phyloP scores from a whole-genome alignment of 1,284 basidiomycete genomes.

The Ustilago xerochloae region DNA sequence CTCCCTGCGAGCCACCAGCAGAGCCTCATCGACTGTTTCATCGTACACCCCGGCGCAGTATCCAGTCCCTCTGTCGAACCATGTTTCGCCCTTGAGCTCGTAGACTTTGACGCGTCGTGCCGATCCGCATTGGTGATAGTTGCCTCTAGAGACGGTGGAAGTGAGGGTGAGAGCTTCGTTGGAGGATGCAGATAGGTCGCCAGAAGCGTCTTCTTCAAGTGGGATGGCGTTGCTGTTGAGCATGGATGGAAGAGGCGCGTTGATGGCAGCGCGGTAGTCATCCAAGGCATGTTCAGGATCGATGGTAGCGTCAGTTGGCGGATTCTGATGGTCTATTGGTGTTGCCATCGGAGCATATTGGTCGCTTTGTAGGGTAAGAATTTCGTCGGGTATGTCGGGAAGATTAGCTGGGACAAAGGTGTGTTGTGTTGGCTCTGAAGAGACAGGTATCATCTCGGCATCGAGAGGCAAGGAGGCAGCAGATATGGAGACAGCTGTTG shows the following conservation, averaged over 20 bases:
- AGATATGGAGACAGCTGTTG: slow-evolving; percentile 2
- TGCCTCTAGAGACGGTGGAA: slow-evolving; percentile 61
- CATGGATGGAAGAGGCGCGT: slow-evolving; percentile 46
- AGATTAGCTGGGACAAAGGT: slow-evolving; percentile 21
- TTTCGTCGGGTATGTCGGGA: slow-evolving; percentile 45
- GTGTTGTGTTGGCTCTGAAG: slow-evolving; percentile 18
- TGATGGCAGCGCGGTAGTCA: slow-evolving; percentile 33
- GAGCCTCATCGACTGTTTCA: slow-evolving; percentile 62
- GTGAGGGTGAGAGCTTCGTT: slow-evolving; percentile 54
- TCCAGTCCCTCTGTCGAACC: slow-evolving; percentile 66
- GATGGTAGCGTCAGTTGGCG: slow-evolving; percentile 14
- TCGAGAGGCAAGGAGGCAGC: slow-evolving; percentile 6
- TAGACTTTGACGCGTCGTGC: slow-evolving; percentile 67
- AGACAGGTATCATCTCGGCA: slow-evolving; percentile 1
- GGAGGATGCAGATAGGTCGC: slow-evolving; percentile 43
- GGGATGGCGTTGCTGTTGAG: slow-evolving; percentile 46
- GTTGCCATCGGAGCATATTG: slow-evolving; percentile 13
- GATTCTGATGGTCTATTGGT: slow-evolving; percentile 14
- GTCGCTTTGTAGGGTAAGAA: slow-evolving; percentile 17
- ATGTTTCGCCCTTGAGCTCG: slow-evolving; percentile 63
- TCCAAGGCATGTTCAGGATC: slow-evolving; percentile 24
- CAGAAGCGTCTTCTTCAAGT: slow-evolving; percentile 44
- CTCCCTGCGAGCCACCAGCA: slow-evolving; percentile 63
- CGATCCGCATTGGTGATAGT: slow-evolving; percentile 66
- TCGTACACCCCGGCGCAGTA: slow-evolving; percentile 68